Base-by-base conservation (phyloP, 1,284 basidiomycete genomes). In the Cutaneotrichosporon mucoides region DNA sequence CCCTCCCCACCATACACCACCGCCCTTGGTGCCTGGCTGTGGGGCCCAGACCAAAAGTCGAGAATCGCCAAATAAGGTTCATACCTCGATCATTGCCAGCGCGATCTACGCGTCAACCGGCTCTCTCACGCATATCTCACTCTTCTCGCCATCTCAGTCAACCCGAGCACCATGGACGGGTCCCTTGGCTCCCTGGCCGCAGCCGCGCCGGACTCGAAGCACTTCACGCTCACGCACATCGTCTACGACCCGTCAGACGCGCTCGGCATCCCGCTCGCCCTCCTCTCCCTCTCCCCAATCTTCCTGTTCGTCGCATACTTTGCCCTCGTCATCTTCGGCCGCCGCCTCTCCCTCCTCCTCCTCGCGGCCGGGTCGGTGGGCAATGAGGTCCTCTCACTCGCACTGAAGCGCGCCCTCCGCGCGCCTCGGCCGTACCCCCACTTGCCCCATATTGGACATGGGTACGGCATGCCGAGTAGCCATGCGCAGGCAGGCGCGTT, bases 221-320 rank as follows among this genome's bases (percentile, higher is more conserved):
- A 72, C n/a, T 76, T 76, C 57, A 60, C 68, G 8, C 69, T 76
- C 55, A 76, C 75, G 4, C 73, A 75, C 59, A 75, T 75, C 34
- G 65, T 75, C 8, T 75, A 78, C 64, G 71, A 72, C 54, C 67
- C 74, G 1, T 49, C 67, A 1, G 66, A 71, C 57, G 69, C 65
- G 8, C 66, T 76, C 41, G 74, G 73, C 13, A 66, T 75, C 43
- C 76, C 75, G 3, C 64, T 78, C 12, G 76, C 76, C 6, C 69
- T 78, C 52, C 65, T 77, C 15, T 73, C 72, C 13, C 67, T 78
- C 16, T 71, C 72, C 6, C 76, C 76, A 1, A 76, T 78, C 59
- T 78, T 78, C 67, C 71, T 78, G 37, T 78, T 78, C 62, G 76
- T 77, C 37, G 71, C 76, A 4, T 78, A 78, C 65, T 72, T 76